Evolutionary conservation across 176 grass and related monocot genomes (phyloP), one percentile per base, ranked within the genome.

Genomic region (Phoenix dactylifera): DNA sequence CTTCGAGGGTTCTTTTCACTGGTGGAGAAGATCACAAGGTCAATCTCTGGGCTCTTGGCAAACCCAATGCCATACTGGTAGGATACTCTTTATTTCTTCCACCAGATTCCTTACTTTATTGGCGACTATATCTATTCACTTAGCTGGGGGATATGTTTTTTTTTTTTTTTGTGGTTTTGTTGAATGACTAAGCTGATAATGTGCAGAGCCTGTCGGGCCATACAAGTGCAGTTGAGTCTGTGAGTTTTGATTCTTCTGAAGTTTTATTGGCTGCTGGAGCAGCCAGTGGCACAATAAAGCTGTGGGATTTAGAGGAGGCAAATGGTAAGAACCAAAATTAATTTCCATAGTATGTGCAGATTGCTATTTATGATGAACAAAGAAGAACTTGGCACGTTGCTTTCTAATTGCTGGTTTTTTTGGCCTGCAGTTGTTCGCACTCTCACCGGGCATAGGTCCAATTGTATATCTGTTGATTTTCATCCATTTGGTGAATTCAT

Each of bases 401-500:
- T 53, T 18, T 76, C 7, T 62, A 57, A 60, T 23, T 70, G 48
- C 23, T 22, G 70, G 17, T 62, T 55, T 15, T 68, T 72, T 65
- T 62, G 30, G 16, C 62, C 28, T 62, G 28, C 83, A 96, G 92
- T 88, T 52, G n/a, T 90, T 73, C 87, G 80, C 32, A 90, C 83
- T 79, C 80, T 90, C 64, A 96, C 92, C 64, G 92, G 86, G n/a
- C 92, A 96, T n/a, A 82, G 87, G 65, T 96, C 92, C 18, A 96
- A 75, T 76, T 90, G 92, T 72, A 83, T 70, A 50, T 74, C 87
- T 32, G 77, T 96, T 52, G 87, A 96, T 74, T 96, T 90, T 62
- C 92, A 96, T 68, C 92, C 92, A 29, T 96, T 96, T 80, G 87
- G 87, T 15, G 92, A 96, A 66, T 90, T 96, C 56, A 77, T 96